Conservation (phyloP, 306 rosid species). For the Benincasa hispida region DNA sequence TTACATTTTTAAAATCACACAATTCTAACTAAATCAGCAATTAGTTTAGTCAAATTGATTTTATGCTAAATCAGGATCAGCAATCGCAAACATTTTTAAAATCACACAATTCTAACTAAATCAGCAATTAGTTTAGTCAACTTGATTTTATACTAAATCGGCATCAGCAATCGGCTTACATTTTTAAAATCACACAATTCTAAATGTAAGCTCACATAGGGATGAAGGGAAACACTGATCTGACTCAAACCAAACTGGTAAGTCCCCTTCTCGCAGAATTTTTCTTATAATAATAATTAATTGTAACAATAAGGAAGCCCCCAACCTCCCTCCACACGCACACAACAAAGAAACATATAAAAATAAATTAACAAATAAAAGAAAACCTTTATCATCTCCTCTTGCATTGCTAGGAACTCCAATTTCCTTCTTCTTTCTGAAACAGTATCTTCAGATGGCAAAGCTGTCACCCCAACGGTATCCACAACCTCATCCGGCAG, state of each 20-base stretch:
- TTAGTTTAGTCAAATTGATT: no score
- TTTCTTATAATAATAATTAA: neutral
- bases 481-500: slow-evolving; percentile 95
- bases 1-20: no score
- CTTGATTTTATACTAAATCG: neutral
- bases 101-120: no score
- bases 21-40: no score
- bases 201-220: neutral
- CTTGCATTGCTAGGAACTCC: slow-evolving; percentile 92
- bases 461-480: slow-evolving; percentile 72
- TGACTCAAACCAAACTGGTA: neutral
- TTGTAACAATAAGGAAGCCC: neutral
- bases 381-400: slow-evolving; percentile 78
- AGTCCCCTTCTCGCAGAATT: neutral
- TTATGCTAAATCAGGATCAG: no score
- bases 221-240: neutral
- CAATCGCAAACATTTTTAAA: no score
- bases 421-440: slow-evolving; percentile 88
- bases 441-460: slow-evolving; percentile 84
- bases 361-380: neutral
- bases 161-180: neutral
- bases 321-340: neutral
- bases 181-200: neutral
- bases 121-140: neutral
- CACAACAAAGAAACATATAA: neutral